phyloP scores from a whole-genome alignment of 768 basidiomycete genomes.

The Epithele typhae region DNA sequence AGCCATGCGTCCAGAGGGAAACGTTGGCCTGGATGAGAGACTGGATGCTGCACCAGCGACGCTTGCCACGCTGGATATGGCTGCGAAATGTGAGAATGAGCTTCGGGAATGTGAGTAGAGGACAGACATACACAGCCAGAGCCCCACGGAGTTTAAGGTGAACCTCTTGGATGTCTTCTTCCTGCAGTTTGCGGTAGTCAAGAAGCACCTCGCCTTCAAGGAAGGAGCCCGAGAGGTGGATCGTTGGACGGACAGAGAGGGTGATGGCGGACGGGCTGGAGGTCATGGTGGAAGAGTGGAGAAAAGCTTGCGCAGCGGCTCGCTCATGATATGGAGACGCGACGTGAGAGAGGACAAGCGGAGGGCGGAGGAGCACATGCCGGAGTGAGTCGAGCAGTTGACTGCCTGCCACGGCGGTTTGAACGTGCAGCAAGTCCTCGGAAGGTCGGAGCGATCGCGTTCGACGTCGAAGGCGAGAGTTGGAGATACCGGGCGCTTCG shows the following conservation, averaged over 20 bases:
- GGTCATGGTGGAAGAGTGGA: background rate
- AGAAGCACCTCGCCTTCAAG: constrained; percentile 13
- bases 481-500: no score
- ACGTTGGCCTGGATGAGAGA: background rate
- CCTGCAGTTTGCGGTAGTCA: constrained; percentile 8
- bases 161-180: constrained; percentile 13
- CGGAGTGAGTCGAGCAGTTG: no score
- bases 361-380: no score
- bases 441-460: no score
- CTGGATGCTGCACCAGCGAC: background rate
- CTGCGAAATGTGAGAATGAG: no score
- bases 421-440: no score
- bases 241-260: background rate
- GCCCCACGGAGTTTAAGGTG: constrained; percentile 14
- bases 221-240: constrained; percentile 7
- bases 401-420: no score
- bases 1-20: constrained; percentile 10
- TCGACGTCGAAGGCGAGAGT: no score
- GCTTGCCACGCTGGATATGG: no score
- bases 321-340: no score
- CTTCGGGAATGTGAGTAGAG: background rate
- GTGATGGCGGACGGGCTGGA: background rate
- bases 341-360: no score
- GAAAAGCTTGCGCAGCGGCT: no score
- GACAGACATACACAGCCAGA: constrained; percentile 9